Conservation (phyloP, 306 rosid genomes). For the Astragalus glycyphyllos region DNA sequence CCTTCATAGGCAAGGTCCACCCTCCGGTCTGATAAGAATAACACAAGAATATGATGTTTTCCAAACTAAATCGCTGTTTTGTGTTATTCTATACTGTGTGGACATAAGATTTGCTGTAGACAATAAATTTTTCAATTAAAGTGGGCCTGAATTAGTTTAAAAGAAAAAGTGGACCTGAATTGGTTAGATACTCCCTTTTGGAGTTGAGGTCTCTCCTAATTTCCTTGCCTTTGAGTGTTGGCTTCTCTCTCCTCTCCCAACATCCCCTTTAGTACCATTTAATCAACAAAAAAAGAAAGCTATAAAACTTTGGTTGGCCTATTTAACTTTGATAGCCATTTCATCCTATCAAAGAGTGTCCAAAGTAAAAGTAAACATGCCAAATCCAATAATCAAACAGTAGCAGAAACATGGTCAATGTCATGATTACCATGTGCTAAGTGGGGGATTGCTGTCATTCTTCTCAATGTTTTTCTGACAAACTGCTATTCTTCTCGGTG, state of each 20-base stretch:
- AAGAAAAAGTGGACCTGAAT: slow-evolving; percentile 30
- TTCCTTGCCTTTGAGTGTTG: neutral
- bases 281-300: slow-evolving; percentile 25
- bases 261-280: neutral
- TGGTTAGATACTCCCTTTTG: slow-evolving; percentile 25
- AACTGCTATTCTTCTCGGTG: neutral
- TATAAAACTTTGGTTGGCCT: neutral
- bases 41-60: slow-evolving; percentile 11
- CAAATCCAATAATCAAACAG: slow-evolving; percentile 40
- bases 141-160: slow-evolving; percentile 35
- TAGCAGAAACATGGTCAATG: slow-evolving; percentile 38
- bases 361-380: slow-evolving; percentile 44
- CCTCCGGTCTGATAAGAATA: neutral
- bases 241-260: slow-evolving; percentile 6
- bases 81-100: slow-evolving; percentile 18
- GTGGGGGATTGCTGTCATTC: slow-evolving; percentile 15
- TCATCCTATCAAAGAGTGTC: slow-evolving; percentile 37
- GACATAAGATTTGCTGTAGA: slow-evolving; percentile 40
- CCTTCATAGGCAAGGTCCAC: neutral
- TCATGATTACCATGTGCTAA: slow-evolving; percentile 43
- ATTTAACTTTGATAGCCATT: slow-evolving; percentile 10
- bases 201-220: neutral
- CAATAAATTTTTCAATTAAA: slow-evolving; percentile 35
- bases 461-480: neutral
- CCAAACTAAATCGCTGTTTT: neutral